Evolutionary conservation across 1,284 basidiomycete genomes (phyloP).

Genomic region (Paramarasmius palmivorus): DNA sequence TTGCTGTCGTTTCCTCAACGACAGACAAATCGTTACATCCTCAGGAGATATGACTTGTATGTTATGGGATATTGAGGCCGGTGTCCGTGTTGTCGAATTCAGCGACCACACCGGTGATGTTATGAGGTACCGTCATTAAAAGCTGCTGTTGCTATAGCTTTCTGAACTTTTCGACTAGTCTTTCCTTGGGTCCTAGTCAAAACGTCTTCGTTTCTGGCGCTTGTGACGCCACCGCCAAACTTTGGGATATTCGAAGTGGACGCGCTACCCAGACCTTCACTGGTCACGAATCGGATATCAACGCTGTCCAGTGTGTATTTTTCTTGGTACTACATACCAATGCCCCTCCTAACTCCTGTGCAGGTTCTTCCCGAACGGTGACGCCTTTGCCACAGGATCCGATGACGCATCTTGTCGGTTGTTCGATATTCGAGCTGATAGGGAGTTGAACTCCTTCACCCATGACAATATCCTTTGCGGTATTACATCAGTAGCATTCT

Average conservation of each 20-base stretch:
- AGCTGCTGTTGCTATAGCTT: constrained; percentile 13
- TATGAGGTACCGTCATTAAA: constrained; percentile 74
- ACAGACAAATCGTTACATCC: constrained; percentile 95
- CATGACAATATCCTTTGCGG: constrained; percentile 99
- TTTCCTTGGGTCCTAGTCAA: constrained; percentile 92
- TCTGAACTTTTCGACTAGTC: constrained; percentile 45
- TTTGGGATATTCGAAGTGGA: constrained; percentile 98
- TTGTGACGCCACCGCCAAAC: constrained; percentile 96
- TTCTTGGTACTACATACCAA: constrained; percentile 15
- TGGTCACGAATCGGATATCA: constrained; percentile 99
- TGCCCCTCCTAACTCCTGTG: constrained; percentile 14
- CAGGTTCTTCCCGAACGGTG: constrained; percentile 99
- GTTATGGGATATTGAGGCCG: constrained; percentile 99
- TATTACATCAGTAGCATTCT: constrained; percentile 98
- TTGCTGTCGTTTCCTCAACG: constrained; percentile 98
- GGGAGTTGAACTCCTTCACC: constrained; percentile 94
- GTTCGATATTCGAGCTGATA: constrained; percentile 97
- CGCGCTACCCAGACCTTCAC: constrained; percentile 98
- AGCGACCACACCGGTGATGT: constrained; percentile 99
- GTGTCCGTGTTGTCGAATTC: constrained; percentile 93
- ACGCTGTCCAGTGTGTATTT: constrained; percentile 87
- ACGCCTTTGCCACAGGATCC: constrained; percentile 98
- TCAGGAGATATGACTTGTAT: constrained; percentile 99
- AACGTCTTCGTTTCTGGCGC: constrained; percentile 98
- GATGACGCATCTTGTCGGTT: constrained; percentile 98